Conservation (phyloP, 2,329 filamentous ascomycete genomes). For the Aureobasidium musti region DNA sequence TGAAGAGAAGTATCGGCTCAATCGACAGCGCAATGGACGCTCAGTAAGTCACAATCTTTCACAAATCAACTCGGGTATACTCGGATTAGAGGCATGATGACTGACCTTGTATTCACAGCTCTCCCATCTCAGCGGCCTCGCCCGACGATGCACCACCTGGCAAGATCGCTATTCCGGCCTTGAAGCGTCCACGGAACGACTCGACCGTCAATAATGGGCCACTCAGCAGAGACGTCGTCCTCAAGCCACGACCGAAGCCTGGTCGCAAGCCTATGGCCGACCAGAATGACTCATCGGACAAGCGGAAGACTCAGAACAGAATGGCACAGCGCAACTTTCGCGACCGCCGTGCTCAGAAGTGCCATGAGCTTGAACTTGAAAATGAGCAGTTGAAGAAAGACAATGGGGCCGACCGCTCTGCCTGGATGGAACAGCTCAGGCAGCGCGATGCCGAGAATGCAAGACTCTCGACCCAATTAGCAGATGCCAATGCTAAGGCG, state of each 20-base stretch:
- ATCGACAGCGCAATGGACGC: not conserved
- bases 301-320: slow-evolving; percentile 92
- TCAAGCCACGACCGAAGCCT: slow-evolving; percentile 59
- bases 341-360: slow-evolving; percentile 79
- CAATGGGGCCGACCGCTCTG: slow-evolving; percentile 44
- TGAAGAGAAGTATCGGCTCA: slow-evolving; percentile 17
- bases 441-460: not conserved
- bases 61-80: not conserved
- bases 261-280: slow-evolving; percentile 78
- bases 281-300: slow-evolving; percentile 79
- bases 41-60: slow-evolving; percentile 8
- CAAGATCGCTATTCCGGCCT: slow-evolving; percentile 25
- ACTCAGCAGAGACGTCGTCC: slow-evolving; percentile 32
- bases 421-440: not conserved
- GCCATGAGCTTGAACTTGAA: slow-evolving; percentile 62
- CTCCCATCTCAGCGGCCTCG: slow-evolving; percentile 13
- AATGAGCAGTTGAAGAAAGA: slow-evolving; percentile 49
- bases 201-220: slow-evolving; percentile 25
- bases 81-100: not conserved
- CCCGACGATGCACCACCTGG: slow-evolving; percentile 11
- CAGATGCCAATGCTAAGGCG: not conserved
- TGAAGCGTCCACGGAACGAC: slow-evolving; percentile 14
- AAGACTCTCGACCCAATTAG: not conserved
- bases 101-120: not conserved
- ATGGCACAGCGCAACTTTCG: slow-evolving; percentile 89